These are phyloP conservation scores for Kentomonas sorsogonicus DNA, from an alignment of 208 protist species.

Conservation along the genomic window DNA sequence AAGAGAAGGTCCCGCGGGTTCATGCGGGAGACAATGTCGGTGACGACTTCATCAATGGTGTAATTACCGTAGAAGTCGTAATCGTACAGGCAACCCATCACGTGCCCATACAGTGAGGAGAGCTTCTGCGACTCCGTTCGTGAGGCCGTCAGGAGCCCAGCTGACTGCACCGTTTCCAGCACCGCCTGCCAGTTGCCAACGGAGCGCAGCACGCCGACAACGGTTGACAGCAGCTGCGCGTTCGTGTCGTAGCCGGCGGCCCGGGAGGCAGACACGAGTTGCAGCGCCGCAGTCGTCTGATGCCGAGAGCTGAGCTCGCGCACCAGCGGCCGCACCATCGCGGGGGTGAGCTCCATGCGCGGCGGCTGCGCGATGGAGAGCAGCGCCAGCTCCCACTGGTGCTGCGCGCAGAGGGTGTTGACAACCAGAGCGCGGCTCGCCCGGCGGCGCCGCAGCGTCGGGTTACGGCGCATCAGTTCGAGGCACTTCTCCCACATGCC, in stretches of 20 bases:
- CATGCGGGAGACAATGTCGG: conserved; percentile 46
- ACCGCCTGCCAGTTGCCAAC: conserved; percentile 42
- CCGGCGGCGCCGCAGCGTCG: conserved; percentile 19
- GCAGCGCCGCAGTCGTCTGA: conserved; percentile 33
- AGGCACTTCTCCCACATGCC: conserved; percentile 77
- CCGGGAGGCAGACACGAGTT: conserved; percentile 34
- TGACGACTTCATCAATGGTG: conserved; percentile 48
- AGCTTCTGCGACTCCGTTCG: conserved; percentile 23
- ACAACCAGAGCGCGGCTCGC: conserved; percentile 42
- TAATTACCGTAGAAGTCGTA: conserved; percentile 47
- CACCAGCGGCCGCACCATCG: conserved; percentile 56
- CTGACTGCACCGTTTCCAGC: conserved; percentile 34
- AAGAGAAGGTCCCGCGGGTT: conserved; percentile 23
- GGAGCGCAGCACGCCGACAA: conserved; percentile 45
- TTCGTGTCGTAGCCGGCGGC: conserved; percentile 50
- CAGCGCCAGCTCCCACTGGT: conserved; percentile 45
- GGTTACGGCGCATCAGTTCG: conserved; percentile 26
- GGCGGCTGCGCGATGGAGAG: conserved; percentile 18
- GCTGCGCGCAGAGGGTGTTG: conserved; percentile 28
- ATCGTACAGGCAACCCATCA: conserved; percentile 68
- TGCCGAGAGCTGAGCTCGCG: conserved; percentile 34
- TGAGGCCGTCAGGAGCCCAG: conserved; percentile 51
- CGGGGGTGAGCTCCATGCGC: conserved; percentile 21
- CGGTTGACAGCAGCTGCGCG: conserved; percentile 37
- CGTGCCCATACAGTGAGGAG: conserved; percentile 25